A percentile compares a stretch with the other conserved stretches of the same genome.
Conservation (phyloP, 2,329 filamentous ascomycete species). For the Hymenoscyphus linearis region DNA sequence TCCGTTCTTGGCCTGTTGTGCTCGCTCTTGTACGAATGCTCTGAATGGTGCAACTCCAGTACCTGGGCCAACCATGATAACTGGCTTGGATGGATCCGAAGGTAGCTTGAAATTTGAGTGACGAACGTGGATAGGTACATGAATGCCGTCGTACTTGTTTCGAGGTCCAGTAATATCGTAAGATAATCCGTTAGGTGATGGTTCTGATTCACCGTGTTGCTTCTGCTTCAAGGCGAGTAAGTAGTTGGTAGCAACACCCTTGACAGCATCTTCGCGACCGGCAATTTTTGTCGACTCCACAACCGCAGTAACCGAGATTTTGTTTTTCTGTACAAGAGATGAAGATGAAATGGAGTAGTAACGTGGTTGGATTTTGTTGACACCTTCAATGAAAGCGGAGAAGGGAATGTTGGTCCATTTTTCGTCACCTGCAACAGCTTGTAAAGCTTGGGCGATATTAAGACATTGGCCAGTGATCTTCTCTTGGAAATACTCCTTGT, state of each 20-base stretch:
- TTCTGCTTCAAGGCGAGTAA: conserved; percentile 92
- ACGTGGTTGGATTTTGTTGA: conserved; percentile 92
- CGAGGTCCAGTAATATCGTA: conserved; percentile 86
- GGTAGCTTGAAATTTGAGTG: conserved; percentile 99
- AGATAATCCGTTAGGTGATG: conserved; percentile 75
- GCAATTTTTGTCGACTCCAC: conserved; percentile 80
- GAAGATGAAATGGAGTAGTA: conserved; percentile 99
- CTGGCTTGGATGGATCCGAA: conserved; percentile 85
- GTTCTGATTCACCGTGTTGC: conserved; percentile 81
- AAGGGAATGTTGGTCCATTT: conserved; percentile 85
- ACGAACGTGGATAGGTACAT: conserved; percentile 90
- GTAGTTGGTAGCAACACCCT: conserved; percentile 96
- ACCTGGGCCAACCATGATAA: conserved; percentile 94
- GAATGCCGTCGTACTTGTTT: conserved; percentile 95
- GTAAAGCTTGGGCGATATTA: conserved; percentile 84
- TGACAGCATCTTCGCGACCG: conserved; percentile 71
- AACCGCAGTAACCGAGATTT: conserved; percentile 90
- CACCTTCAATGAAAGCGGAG: conserved; percentile 86
- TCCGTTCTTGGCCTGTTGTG: conserved; percentile 73
- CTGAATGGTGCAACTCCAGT: conserved; percentile 97
- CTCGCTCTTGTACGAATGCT: conserved; percentile 89
- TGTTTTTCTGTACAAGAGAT: conserved; percentile 86
- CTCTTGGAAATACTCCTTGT: conserved; percentile 93
- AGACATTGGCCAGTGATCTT: conserved; percentile 76
- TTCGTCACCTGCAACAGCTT: conserved; percentile 64